Evolutionary conservation across 768 basidiomycete species (phyloP).

Genomic region (Phylloporus rhodoxanthus): DNA sequence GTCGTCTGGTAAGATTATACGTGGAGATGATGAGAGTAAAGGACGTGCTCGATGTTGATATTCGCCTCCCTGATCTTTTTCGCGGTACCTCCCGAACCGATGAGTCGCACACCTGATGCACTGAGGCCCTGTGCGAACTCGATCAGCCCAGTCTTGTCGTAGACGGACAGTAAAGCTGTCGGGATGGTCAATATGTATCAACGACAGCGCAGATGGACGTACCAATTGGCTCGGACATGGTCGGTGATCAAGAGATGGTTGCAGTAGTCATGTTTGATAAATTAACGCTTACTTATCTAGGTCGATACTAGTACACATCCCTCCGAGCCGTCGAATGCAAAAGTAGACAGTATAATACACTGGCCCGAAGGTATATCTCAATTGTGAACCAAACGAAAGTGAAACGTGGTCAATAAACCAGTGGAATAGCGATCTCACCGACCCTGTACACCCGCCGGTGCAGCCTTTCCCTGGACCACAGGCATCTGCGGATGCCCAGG

Average conservation of each 20-base stretch:
- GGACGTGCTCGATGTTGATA: slow-evolving; percentile 80
- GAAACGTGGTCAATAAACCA: slow-evolving; percentile 4
- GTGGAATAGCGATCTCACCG: slow-evolving; percentile 20
- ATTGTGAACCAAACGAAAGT: slow-evolving; percentile 2
- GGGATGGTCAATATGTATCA: slow-evolving; percentile 2
- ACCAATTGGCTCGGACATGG: slow-evolving; percentile 29
- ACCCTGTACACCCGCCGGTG: slow-evolving; percentile 30
- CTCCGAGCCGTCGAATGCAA: slow-evolving; percentile 1
- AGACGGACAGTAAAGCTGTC: slow-evolving; percentile 87
- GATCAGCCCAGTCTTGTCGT: slow-evolving; percentile 88
- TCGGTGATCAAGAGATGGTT: slow-evolving; percentile 7
- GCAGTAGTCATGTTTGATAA: background rate
- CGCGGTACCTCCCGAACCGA: slow-evolving; percentile 96
- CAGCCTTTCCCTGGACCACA: slow-evolving; percentile 29
- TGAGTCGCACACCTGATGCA: slow-evolving; percentile 73
- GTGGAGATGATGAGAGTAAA: slow-evolving; percentile 1
- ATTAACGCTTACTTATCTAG: slow-evolving; percentile 12
- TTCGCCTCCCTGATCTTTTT: slow-evolving; percentile 96
- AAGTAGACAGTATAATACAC: slow-evolving; percentile 9
- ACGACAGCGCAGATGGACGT: slow-evolving; percentile 1
- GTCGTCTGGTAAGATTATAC: slow-evolving; percentile 4
- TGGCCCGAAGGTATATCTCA: slow-evolving; percentile 6
- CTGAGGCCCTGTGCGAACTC: slow-evolving; percentile 84
- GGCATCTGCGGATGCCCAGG: slow-evolving; percentile 27
- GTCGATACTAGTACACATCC: slow-evolving; percentile 3